These are phyloP conservation scores for Fraxinus paxiana DNA, from an alignment of 305 asterid species.

Conservation along the genomic window DNA sequence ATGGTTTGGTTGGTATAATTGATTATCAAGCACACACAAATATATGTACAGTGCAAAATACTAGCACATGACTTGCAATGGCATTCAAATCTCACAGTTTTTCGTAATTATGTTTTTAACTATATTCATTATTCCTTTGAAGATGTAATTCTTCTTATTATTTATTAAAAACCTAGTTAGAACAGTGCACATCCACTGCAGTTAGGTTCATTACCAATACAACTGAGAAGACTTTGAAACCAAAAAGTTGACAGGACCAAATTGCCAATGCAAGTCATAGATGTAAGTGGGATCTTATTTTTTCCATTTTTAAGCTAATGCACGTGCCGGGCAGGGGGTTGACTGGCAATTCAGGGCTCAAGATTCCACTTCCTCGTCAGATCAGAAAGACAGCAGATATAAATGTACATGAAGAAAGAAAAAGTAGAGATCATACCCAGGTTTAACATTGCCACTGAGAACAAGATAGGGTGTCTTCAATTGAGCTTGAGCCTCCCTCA, in stretches of 20 bases:
- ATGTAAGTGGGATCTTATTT: not conserved
- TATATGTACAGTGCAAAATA: not conserved
- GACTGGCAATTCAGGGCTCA: not conserved
- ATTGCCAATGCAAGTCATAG: not conserved
- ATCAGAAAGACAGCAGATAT: not conserved
- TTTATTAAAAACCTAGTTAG: not conserved
- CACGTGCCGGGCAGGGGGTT: not conserved
- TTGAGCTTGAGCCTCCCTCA: constrained; percentile 85
- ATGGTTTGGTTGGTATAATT: not conserved
- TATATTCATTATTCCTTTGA: not conserved
- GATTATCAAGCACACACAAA: not conserved
- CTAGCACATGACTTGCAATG: not conserved
- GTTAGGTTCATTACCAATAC: constrained; percentile 4
- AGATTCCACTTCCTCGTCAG: constrained; percentile 8
- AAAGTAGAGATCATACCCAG: constrained; percentile 56
- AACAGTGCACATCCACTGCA: not conserved
- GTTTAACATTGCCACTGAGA: constrained; percentile 70
- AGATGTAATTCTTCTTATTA: not conserved
- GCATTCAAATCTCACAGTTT: not conserved
- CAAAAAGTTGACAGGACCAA: not conserved
- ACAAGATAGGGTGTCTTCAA: constrained; percentile 73
- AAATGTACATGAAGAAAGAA: constrained; percentile 13
- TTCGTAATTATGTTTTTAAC: not conserved
- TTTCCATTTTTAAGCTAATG: not conserved
- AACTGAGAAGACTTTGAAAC: not conserved